Base-by-base conservation (phyloP, 495 filamentous ascomycete genomes). In the Aspergillus avenaceus region DNA sequence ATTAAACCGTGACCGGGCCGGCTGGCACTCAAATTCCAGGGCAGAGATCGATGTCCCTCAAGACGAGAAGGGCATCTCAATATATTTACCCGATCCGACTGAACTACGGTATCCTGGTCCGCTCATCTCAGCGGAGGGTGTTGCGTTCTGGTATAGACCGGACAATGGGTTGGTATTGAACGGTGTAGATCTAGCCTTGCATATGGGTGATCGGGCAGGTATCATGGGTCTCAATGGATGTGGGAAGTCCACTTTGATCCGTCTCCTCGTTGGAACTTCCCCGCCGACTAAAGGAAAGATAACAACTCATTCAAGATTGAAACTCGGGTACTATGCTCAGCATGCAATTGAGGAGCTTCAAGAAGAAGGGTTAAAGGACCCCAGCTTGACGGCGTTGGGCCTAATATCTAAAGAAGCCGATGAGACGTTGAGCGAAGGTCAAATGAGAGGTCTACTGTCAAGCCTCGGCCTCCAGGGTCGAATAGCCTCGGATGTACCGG, bases 251-350 rank as follows among this genome's bases (percentile, higher is more conserved):
- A 91, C 86, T 0, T 67, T 91, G 8, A 69, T 88, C 47, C 74
- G 72, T 16, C 63, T 88, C 0, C 65, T 88, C 14, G 72, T 72
- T 0, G 71, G 72, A 2, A 59, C 52, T 11, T 50, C 70, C 1
- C 28, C 55, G 2, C 74, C 75, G 6, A 71, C 70, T 3, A 69
- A 64, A 46, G 86, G 85, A 0, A 78, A 76, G 8, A 60, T 85
- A 3, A 72, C 80, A 1, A 73, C 69, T 1, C 87, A 93, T 60
- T 73, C 88, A 3, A 72, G 85, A 14, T 61, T 88, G 19, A 79
- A 78, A 41, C 61, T 88, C 44, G 86, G 84, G 5, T 87, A 87
- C 58, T 91, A 88, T 65, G 81, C 83, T n/a, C 88, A 91, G 60
- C 83, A 87, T 45, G 81, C 84, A 0, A 85, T 91, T 2, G 85